Conservation (phyloP, 371 early-diverging fungal genomes). For the Chytridium lagenaria region DNA sequence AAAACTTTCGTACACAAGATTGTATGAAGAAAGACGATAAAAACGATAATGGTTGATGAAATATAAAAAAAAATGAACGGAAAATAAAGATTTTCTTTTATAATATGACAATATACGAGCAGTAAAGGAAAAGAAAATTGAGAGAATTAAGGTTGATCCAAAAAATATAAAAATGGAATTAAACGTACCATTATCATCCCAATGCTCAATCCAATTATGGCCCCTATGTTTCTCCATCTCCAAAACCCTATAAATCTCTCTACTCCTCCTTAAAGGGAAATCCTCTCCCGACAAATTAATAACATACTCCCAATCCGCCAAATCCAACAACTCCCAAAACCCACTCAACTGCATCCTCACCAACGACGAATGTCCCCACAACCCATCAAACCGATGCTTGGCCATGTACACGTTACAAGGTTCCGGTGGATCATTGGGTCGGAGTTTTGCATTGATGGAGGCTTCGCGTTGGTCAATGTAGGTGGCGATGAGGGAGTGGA, state of each 20-base stretch:
- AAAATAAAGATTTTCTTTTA: no score
- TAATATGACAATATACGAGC: no score
- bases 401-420: conserved; percentile 45
- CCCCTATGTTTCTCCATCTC: conserved; percentile 23
- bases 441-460: not conserved
- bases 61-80: no score
- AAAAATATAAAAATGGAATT: not conserved
- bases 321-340: conserved; percentile 50
- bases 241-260: conserved; percentile 42
- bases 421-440: not conserved
- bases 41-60: no score
- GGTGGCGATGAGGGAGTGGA: conserved; percentile 10
- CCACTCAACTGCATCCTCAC: conserved; percentile 51
- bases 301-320: conserved; percentile 56
- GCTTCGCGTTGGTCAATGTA: conserved; percentile 19
- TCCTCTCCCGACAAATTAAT: conserved; percentile 51
- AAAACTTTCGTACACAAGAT: no score
- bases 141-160: not conserved
- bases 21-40: no score
- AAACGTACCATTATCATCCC: conserved; percentile 25
- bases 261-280: conserved; percentile 47
- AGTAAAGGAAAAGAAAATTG: not conserved
- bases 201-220: conserved; percentile 43
- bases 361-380: conserved; percentile 47
- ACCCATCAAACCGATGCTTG: conserved; percentile 28